Conservation (phyloP, 2,329 filamentous ascomycete genomes). For the Trichoderma sp. region DNA sequence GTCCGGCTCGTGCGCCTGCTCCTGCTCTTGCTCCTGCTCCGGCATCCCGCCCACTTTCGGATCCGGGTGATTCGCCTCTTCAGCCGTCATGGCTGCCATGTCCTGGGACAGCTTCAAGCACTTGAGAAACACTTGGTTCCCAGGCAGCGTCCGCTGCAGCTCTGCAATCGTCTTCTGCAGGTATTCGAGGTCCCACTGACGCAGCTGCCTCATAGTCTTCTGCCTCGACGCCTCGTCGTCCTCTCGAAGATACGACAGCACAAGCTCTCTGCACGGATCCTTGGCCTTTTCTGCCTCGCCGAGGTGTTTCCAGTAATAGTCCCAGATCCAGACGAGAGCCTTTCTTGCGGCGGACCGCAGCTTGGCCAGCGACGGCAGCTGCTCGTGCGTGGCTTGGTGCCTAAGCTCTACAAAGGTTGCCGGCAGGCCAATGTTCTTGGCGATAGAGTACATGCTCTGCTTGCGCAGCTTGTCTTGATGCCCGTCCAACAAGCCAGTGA, state of each 20-base stretch:
- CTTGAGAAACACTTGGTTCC: constrained; percentile 47
- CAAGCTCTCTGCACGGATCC: constrained; percentile 38
- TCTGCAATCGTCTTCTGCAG: constrained; percentile 44
- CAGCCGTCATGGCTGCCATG: constrained; percentile 36
- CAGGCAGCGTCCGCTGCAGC: constrained; percentile 44
- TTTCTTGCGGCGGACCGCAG: constrained; percentile 69
- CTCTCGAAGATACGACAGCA: constrained; percentile 45
- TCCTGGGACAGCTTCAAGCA: constrained; percentile 48
- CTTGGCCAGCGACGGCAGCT: constrained; percentile 73
- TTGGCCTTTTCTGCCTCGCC: constrained; percentile 30
- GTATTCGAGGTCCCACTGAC: constrained; percentile 40
- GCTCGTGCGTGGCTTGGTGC: constrained; percentile 88
- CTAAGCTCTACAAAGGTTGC: constrained; percentile 84
- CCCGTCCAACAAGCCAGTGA: constrained; percentile 76
- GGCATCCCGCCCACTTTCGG: constrained; percentile 23
- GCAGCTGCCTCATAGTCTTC: constrained; percentile 36
- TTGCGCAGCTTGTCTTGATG: constrained; percentile 68
- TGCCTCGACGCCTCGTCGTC: constrained; percentile 35
- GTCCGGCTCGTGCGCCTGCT: constrained; percentile 4
- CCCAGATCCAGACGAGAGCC: constrained; percentile 83
- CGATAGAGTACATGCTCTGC: constrained; percentile 72
- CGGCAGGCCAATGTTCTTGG: constrained; percentile 67
- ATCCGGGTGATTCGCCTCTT: constrained; percentile 23
- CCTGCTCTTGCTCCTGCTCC: neutral
- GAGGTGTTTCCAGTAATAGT: constrained; percentile 75